Evolutionary conservation across 257 asterid species (phyloP), one percentile per base, ranked within the genome.

Genomic region (Nicotiana otophora): DNA sequence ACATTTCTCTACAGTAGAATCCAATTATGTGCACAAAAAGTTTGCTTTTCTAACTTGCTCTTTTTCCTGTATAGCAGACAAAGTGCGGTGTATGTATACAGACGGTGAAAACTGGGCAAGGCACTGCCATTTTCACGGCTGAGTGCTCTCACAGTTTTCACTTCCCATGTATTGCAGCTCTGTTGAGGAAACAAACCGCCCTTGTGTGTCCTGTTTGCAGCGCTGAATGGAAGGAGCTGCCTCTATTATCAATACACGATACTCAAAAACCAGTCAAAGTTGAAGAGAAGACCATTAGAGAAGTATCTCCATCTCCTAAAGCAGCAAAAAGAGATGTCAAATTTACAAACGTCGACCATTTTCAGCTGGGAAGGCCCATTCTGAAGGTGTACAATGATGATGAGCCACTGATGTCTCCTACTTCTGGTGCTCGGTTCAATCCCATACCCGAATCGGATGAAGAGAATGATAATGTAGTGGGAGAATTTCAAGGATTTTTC

Each of bases 101-200:
- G 84, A 76, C 86, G 67, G 93, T 94, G 83, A 93, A 91, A 83
- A 88, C 95, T 5, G 98, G 98, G 33, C 96, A 93, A 65, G 99
- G 98, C 5, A 94, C 92, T 57, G 98, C 98, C 26, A 93, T 93
- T 60, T 94, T 96, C 93, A 96, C 98, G 90, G 98, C 99, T 87
- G 98, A 94, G 89, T 96, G 99, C 87, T 90, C 93, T 81, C 96
- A 96, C 88, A 89, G 90, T 84, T 96, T 96, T 86, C 99, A 96
- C 57, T 96, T 93, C 46, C 98, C 93, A 28, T 96, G 99, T 89
- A 90, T 96, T 65, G 91, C 97, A 64, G 90, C 90, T 23, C 94
- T 91, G 84, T 88, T 88, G 63, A 91, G 90, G 89, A 90, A 92
- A 84, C 90, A 92, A 84, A 91, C 85, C 1, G 65, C 87, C 10